phyloP scores from a whole-genome alignment of 805 yeast genomes.

The Candida maesae region DNA sequence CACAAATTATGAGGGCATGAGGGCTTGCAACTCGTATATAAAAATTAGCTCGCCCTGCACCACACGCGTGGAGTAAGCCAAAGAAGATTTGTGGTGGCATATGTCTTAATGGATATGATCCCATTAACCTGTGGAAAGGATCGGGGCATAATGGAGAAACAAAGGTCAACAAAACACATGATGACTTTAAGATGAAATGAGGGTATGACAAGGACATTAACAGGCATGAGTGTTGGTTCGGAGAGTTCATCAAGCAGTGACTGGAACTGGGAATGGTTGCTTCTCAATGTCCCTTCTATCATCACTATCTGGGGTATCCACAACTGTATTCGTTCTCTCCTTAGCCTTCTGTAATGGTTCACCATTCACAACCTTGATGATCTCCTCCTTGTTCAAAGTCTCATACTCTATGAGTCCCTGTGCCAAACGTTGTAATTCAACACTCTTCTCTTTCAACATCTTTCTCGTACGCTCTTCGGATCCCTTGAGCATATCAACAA shows the following conservation, averaged over 20 bases:
- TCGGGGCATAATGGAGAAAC: neutral
- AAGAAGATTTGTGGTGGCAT: too few species aligned
- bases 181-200: neutral
- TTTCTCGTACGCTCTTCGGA: constrained; percentile 79
- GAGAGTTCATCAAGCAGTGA: constrained; percentile 22
- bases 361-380: constrained; percentile 81
- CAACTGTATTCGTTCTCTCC: constrained; percentile 70
- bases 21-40: too few species aligned
- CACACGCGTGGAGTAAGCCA: too few species aligned
- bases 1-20: too few species aligned
- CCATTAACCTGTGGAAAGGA: too few species aligned
- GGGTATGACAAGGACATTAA: neutral
- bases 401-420: constrained; percentile 94
- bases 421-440: constrained; percentile 83
- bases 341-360: constrained; percentile 67
- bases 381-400: constrained; percentile 87
- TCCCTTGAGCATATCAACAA: constrained; percentile 64
- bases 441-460: constrained; percentile 54
- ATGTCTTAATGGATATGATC: too few species aligned
- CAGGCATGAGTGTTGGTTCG: neutral
- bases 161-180: too few species aligned
- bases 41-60: too few species aligned
- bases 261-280: constrained; percentile 29
- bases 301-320: constrained; percentile 49
- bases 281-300: constrained; percentile 36